A percentile compares a stretch with the other conserved stretches of the same genome.
phyloP scores from a whole-genome alignment of 352 stramenopile species.

The Pythium scleroteichum region DNA sequence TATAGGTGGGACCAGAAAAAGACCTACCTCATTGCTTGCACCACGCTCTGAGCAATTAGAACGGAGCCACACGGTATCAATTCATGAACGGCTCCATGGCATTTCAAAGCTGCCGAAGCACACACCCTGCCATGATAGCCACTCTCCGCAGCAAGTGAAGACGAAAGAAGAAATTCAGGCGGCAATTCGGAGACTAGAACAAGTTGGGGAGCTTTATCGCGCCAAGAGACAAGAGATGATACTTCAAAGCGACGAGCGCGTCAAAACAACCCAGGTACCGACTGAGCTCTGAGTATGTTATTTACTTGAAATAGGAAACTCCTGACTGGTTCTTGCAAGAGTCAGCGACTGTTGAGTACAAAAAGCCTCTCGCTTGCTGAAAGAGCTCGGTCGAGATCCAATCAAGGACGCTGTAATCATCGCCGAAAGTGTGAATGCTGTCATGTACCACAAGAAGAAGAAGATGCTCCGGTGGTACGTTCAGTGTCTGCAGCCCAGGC shows the following conservation, averaged over 20 bases:
- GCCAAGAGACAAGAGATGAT: conserved; percentile 39
- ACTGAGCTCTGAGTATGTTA: background rate
- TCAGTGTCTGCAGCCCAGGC: conserved; percentile 27
- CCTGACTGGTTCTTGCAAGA: conserved; percentile 23
- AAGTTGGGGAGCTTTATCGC: conserved; percentile 43
- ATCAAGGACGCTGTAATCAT: background rate
- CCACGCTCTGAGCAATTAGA: conserved; percentile 54
- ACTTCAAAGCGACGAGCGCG: conserved; percentile 33
- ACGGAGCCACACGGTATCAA: conserved; percentile 25
- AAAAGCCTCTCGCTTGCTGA: conserved; percentile 48
- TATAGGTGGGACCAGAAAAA: conserved; percentile 11
- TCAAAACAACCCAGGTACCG: conserved; percentile 41
- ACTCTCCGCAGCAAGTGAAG: background rate
- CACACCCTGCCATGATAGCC: background rate
- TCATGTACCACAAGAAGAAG: conserved; percentile 5
- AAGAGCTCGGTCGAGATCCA: conserved; percentile 21
- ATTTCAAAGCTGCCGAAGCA: conserved; percentile 30
- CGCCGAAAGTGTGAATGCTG: conserved; percentile 22
- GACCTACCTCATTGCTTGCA: conserved; percentile 35
- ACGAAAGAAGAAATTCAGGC: conserved; percentile 19
- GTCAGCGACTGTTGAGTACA: conserved; percentile 45
- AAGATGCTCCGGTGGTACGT: background rate
- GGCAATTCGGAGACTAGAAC: conserved; percentile 37
- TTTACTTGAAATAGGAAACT: too few species aligned
- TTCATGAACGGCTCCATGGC: conserved; percentile 58